Percentiles rank a stretch among this genome's conserved stretches.
These are phyloP conservation scores for Mentha longifolia DNA, from an alignment of 257 asterid species.

Conservation along the genomic window DNA sequence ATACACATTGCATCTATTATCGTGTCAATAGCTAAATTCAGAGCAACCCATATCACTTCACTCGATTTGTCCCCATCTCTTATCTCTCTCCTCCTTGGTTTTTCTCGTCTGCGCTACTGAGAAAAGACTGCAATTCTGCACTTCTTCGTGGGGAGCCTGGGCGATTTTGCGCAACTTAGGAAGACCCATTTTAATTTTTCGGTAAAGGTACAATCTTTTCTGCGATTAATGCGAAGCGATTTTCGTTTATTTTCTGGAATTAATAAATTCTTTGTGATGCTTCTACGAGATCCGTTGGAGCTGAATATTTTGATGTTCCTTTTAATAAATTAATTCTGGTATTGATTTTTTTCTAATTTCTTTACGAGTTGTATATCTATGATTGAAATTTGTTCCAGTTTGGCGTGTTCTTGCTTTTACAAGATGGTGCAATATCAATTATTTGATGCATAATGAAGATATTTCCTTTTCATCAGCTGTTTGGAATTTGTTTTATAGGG, in stretches of 20 bases:
- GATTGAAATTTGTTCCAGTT: constrained; percentile 11
- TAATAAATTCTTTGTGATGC: constrained; percentile 15
- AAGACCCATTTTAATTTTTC: constrained; percentile 39
- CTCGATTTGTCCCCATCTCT: constrained; percentile 28
- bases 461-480: constrained; percentile 25
- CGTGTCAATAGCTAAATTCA: constrained; percentile 32
- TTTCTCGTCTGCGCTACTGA: neutral
- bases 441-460: constrained; percentile 29
- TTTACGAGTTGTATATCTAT: neutral
- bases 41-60: constrained; percentile 21
- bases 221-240: constrained; percentile 10
- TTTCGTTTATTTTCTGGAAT: constrained; percentile 1
- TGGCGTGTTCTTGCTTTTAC: constrained; percentile 31
- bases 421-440: constrained; percentile 29
- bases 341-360: constrained; percentile 26
- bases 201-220: constrained; percentile 48
- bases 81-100: constrained; percentile 1
- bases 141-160: constrained; percentile 38
- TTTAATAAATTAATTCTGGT: constrained; percentile 4
- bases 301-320: neutral
- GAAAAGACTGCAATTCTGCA: constrained; percentile 21
- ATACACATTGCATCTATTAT: neutral
- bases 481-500: constrained; percentile 31
- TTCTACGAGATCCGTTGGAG: constrained; percentile 44
- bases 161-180: constrained; percentile 35